Conservation (phyloP, 495 filamentous ascomycete genomes). For the Penicillium ucsense region DNA sequence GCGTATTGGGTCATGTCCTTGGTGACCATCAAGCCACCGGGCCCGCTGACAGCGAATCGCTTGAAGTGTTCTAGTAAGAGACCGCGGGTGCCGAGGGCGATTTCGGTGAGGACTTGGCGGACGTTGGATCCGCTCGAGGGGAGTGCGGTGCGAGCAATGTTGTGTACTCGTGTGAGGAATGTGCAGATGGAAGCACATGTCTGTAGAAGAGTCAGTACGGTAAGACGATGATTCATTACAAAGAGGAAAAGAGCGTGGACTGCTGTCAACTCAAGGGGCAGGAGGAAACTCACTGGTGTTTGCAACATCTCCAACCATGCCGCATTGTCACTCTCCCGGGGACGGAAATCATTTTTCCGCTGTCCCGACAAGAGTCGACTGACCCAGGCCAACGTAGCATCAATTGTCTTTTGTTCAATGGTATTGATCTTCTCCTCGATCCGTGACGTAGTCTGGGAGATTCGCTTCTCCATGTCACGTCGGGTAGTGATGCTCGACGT, state of each 20-base stretch:
- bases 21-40: conserved; percentile 87
- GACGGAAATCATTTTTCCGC: conserved; percentile 87
- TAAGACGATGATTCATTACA: neutral
- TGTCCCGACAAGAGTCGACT: conserved; percentile 65
- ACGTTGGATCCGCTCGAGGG: conserved; percentile 65
- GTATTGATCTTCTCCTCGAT: conserved; percentile 84
- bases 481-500: conserved; percentile 80
- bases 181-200: conserved; percentile 70
- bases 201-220: conserved; percentile 9
- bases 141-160: conserved; percentile 52
- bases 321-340: conserved; percentile 70
- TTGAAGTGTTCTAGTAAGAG: conserved; percentile 89
- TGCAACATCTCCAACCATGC: conserved; percentile 70
- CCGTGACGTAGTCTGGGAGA: conserved; percentile 57
- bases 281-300: conserved; percentile 46
- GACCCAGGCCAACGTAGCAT: conserved; percentile 73
- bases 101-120: conserved; percentile 68
- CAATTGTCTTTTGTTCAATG: conserved; percentile 78
- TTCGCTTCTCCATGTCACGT: conserved; percentile 81
- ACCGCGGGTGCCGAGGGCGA: conserved; percentile 65
- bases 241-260: neutral
- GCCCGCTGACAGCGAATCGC: conserved; percentile 80
- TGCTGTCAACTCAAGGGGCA: neutral
- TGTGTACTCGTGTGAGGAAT: conserved; percentile 62
- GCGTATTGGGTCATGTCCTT: conserved; percentile 93